phyloP scores from a whole-genome alignment of 2,329 filamentous ascomycete species.

The Colletotrichum tabaci region DNA sequence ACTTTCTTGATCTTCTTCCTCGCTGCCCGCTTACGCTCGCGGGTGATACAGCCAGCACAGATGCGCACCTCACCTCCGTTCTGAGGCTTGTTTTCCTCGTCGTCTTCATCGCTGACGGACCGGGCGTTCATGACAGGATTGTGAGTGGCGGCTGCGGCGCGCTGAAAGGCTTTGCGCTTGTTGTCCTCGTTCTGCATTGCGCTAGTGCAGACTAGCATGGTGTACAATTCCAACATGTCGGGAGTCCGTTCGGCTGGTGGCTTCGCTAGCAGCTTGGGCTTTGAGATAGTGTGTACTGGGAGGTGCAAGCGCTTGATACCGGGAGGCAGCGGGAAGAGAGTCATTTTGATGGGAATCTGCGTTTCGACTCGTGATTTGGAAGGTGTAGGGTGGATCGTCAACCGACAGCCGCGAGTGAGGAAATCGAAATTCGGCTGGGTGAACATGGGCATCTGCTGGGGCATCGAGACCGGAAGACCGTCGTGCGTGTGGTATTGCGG shows the following conservation, averaged over 20 bases:
- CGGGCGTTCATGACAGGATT: conserved; percentile 46
- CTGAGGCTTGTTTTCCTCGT: conserved; percentile 80
- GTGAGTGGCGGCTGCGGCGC: conserved; percentile 63
- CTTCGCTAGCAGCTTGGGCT: conserved; percentile 90
- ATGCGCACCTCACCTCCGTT: conserved; percentile 96
- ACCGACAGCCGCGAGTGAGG: conserved; percentile 54
- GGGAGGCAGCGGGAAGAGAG: conserved; percentile 80
- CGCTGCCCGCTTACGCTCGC: conserved; percentile 91
- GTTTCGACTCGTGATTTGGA: conserved; percentile 95
- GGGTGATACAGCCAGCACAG: conserved; percentile 89
- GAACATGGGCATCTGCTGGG: conserved; percentile 50
- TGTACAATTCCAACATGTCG: conserved; percentile 85
- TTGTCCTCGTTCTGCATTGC: conserved; percentile 84
- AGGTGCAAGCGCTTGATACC: conserved; percentile 87
- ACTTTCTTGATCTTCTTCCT: conserved; percentile 95
- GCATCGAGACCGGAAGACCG: conserved; percentile 47
- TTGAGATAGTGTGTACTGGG: conserved; percentile 92
- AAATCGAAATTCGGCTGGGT: conserved; percentile 48
- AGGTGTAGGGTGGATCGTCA: conserved; percentile 77
- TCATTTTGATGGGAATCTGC: conserved; percentile 91
- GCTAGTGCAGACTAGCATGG: conserved; percentile 90
- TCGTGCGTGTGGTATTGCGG: conserved; percentile 46
- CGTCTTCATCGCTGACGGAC: conserved; percentile 61
- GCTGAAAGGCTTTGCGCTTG: conserved; percentile 76
- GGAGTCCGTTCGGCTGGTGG: conserved; percentile 74